A percentile compares a stretch with the other conserved stretches of the same genome.
These are phyloP conservation scores for Vishniacozyma victoriae DNA, from an alignment of 768 basidiomycete species.

Conservation along the genomic window DNA sequence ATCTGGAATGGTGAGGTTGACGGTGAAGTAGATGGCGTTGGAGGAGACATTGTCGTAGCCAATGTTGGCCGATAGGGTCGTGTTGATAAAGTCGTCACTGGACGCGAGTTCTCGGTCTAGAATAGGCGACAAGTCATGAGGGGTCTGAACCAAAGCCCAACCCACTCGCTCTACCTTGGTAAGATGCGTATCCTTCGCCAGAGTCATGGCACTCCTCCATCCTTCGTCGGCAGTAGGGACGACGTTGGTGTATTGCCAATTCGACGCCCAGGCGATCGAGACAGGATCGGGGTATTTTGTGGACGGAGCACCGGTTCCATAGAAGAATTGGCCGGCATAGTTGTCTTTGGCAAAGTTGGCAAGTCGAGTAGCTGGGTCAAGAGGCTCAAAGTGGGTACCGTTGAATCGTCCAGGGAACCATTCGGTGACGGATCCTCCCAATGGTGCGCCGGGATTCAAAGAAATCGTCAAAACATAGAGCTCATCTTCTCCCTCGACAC, in stretches of 20 bases:
- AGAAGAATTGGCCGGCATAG: conserved; percentile 39
- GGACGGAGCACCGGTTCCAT: conserved; percentile 4
- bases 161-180: conserved; percentile 12
- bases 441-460: conserved; percentile 22
- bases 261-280: conserved; percentile 32
- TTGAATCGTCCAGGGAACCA: conserved; percentile 32
- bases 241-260: conserved; percentile 32
- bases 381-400: conserved; percentile 28
- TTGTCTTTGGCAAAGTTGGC: conserved; percentile 37
- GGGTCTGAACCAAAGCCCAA: conserved; percentile 17
- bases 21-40: conserved; percentile 29
- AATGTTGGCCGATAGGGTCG: conserved; percentile 8
- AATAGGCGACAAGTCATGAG: conserved; percentile 19
- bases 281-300: conserved; percentile 13
- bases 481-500: not conserved
- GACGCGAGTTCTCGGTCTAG: not conserved
- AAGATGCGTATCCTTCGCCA: conserved; percentile 24
- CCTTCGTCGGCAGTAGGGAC: conserved; percentile 31
- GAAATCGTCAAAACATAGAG: conserved; percentile 22
- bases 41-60: conserved; percentile 8
- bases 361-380: conserved; percentile 15
- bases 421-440: conserved; percentile 27
- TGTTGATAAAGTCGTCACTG: conserved; percentile 12
- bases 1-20: conserved; percentile 22
- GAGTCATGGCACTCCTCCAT: conserved; percentile 32